Base-by-base conservation (phyloP, 139 green algal genomes). In the Chlamydomonas sphaeroides region DNA sequence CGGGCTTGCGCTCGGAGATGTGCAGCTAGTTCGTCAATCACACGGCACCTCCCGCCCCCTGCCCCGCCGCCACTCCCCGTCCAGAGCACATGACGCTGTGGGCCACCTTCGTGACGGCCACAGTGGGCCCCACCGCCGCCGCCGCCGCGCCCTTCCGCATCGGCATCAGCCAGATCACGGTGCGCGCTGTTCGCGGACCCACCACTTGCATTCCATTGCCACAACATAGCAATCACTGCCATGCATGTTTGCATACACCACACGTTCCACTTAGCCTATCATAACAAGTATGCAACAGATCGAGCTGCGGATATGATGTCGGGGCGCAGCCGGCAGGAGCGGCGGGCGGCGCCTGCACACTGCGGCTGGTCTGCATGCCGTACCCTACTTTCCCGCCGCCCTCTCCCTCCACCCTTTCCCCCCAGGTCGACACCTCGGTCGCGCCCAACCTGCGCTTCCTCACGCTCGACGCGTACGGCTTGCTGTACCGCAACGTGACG, bases 51-150 rank as follows among this genome's bases (percentile, higher is more conserved):
- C 35, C 11, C 14, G 3, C 35, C 20, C 35, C 17, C 35, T 21
- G 28, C 65, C 33, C 65, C 35, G 49, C 35, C 35, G 23, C 65
- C 35, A 11, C 35, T 49, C 35, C 35, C 10, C 11, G 39, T 23
- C 39, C 69, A 77, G 69, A 63, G 18, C 69, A 77, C 69, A 42
- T 77, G 48, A 26, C 18, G 3, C 48, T 77, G 48, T 77, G 69
- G 69, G 21, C 69, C 17, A 33, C 21, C 17, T 63, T 77, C 33
- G 14, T 77, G 1, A 77, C 32, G 23, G 30, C 25, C 8, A 69
- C 5, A 26, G 57, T 32, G 26, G 72, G 57, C 33, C 72, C 72
- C 10, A 18, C 69, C 0, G 57, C 32, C 17, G 20, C 38, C 25
- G 15, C 30, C 1, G 56, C 36, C 25, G 72, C 28, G 17, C 36